Base-by-base conservation (phyloP, 768 basidiomycete species). In the Porphyrellus cyaneotinctus region DNA sequence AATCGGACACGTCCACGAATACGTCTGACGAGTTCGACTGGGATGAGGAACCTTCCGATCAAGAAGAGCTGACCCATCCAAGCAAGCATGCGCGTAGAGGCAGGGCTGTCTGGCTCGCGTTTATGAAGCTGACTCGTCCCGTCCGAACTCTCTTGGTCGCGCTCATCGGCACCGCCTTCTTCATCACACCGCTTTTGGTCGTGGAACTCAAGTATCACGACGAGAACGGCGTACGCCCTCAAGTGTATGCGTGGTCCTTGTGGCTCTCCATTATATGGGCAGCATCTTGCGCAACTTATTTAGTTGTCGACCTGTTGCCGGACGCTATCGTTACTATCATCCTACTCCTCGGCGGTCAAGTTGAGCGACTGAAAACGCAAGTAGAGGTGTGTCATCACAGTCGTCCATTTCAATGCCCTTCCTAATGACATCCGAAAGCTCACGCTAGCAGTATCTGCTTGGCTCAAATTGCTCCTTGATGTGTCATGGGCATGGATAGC, bases 401-500 rank as follows among this genome's bases (percentile, higher is more conserved):
- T 37, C 43, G 1, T 51, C 15, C 17, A 35, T 22, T 38, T 17
- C 41, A 47, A 18, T 17, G 20, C 18, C 37, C 32, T 49, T 48
- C 30, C 22, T 58, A n/a, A 59, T 20, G 11, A 4, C 23, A 35
- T 24, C 23, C 17, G 44, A 26, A 62, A 87, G 85, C 75, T 89
- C 45, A 78, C 78, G 22, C 73, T 85, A 57, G 86, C 87, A 8
- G 83, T 89, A 18, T 79, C 80, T 12, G 74, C 75, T 24, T 89
- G 87, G 86, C 66, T 90, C 24, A 90, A 90, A 63, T 70, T 89
- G 9, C 70, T 77, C 3, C 73, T 91, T 10, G 84, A 85, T 54
- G 72, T 84, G 4, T 66, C 80, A 4, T 88, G 85, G 83, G 77
- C 81, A 43, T 91, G 89, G 89, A 82, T 90, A 57, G 74, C 81